Conservation (phyloP, 2,329 filamentous ascomycete genomes). For the Chrysosporium queenslandicum region DNA sequence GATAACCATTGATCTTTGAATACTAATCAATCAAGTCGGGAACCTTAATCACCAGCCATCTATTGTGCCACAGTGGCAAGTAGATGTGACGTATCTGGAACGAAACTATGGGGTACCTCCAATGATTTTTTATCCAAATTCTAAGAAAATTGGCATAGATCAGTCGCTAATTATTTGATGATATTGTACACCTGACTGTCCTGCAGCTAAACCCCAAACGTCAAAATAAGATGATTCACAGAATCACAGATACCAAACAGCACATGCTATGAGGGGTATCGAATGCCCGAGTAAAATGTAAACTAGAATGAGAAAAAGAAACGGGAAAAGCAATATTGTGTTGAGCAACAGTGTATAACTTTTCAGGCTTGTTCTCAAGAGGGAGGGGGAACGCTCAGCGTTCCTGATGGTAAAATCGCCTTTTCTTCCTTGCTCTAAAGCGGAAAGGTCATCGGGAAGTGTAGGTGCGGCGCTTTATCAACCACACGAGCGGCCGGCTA, state of each 20-base stretch:
- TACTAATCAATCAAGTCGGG: not conserved
- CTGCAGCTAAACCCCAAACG: constrained; percentile 2
- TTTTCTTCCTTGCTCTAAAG: not conserved
- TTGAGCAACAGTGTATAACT: not conserved
- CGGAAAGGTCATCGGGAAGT: not conserved
- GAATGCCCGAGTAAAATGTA: not conserved
- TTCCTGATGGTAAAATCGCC: not conserved
- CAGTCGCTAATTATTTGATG: not conserved
- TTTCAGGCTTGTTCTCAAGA: not conserved
- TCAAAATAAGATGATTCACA: not conserved
- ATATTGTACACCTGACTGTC: constrained; percentile 6
- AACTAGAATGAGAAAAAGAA: not conserved
- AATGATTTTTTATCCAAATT: not conserved
- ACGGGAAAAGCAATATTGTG: not conserved
- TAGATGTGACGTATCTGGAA: not conserved
- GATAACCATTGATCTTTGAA: not conserved
- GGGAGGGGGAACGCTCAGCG: not conserved
- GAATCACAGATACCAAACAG: constrained; percentile 5
- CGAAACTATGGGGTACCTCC: not conserved
- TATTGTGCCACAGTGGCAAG: constrained; percentile 7
- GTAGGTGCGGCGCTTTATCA: too few species aligned
- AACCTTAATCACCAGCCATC: not conserved
- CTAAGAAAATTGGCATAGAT: not conserved
- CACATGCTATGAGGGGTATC: not conserved
- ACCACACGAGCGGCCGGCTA: constrained; percentile 1